phyloP scores from a whole-genome alignment of 106 monocot species.

The Hemerocallis citrina region DNA sequence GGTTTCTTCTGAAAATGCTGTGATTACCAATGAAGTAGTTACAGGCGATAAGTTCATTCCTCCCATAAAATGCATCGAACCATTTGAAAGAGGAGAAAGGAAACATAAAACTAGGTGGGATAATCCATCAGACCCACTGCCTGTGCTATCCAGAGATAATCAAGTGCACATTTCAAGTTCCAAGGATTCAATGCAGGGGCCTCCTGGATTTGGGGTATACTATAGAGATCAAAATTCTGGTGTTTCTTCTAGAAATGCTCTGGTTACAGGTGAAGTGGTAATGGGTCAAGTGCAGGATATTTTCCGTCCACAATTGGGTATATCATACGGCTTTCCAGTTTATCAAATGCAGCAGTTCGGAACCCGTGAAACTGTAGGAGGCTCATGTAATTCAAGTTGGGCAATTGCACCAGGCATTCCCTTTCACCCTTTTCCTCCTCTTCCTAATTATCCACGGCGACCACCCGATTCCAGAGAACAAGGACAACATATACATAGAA shows the following conservation, averaged over 20 bases:
- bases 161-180: no score
- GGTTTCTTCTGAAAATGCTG: no score
- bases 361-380: conserved; percentile 13
- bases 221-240: background rate
- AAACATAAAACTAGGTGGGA: no score
- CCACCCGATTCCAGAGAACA: conserved; percentile 1
- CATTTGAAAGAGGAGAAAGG: no score
- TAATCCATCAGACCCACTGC: no score
- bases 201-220: conserved; percentile 43
- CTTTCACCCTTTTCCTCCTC: conserved; percentile 78
- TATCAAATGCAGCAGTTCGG: conserved; percentile 54
- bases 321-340: conserved; percentile 74
- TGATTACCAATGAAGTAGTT: no score
- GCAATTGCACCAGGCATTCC: conserved; percentile 69
- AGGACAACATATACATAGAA: no score
- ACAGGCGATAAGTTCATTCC: no score
- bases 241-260: background rate
- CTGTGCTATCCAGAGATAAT: no score
- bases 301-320: conserved; percentile 31
- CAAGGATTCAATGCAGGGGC: conserved; percentile 18
- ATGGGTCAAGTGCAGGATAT: conserved; percentile 37
- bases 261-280: conserved; percentile 13
- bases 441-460: conserved; percentile 52
- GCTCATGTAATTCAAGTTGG: conserved; percentile 20
- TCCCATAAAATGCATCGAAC: no score